Base-by-base conservation (phyloP, 225 moss, liverwort and hornwort species). In the Lunularia cruciata region DNA sequence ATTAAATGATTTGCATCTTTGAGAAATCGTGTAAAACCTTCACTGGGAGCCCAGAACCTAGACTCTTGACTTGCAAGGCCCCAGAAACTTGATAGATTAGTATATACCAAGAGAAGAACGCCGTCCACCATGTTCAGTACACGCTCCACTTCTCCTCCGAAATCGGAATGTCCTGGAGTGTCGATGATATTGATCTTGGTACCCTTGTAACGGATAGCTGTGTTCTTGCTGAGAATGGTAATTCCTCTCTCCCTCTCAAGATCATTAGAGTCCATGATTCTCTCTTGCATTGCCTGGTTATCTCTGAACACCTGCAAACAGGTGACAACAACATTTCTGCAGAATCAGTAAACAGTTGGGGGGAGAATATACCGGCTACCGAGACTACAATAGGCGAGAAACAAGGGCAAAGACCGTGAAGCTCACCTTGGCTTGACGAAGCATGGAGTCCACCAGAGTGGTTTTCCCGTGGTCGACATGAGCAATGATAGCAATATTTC, bases 111-210 rank as follows among this genome's bases (percentile, higher is more conserved):
- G 63, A 92, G 84, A 19, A 92, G 86, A 60, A 92, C 95, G 40
- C 92, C 95, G 60, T 95, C 95, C 20, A 95, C 92, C 92, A 95
- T 95, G 65, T 95, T 92, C 43, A 95, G 84, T 57, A 95, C 95
- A 27, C 90, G 86, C 74, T 95, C 95, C 69, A 95, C 90, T 84
- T 95, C 92, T 11, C 95, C 92, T 67, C 95, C 92, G 34, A 95
- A 95, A 60, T 95, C 92, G 1, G 92, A 92, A 86, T 95, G 90
- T 6, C 92, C 90, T 33, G 90, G 95, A 19, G 92, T 92, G 26
- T 95, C 90, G 18, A 92, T 95, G 8, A 95, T 95, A 20, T 95
- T 95, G 27, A 92, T 90, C 82, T 95, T 95, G 5, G 86, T 90
- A 25, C 95, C 95, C 77, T 95, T 95, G 66, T 90, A 95, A 11